Base-by-base conservation (phyloP, 768 basidiomycete species). In the Pleurotus tuber-regium region DNA sequence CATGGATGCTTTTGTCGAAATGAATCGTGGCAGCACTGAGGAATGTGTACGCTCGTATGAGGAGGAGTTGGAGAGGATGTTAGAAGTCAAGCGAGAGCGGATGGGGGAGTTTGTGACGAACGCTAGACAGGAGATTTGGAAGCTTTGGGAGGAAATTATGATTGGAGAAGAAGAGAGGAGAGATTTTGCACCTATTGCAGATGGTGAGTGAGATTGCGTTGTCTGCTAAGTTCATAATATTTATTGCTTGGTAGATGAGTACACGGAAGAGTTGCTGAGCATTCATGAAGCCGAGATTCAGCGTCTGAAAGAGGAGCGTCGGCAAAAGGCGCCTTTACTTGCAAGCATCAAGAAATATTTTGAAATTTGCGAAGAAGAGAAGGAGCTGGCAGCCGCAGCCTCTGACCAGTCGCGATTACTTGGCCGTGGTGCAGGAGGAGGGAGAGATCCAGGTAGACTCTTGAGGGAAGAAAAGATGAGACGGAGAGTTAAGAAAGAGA, bases 401-500 rank as follows among this genome's bases (percentile, higher is more conserved):
- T 76, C 81, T 28, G 93, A 96, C 61, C 91, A 93, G 61, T 82
- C 79, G 12, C 81, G 93, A 31, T 72, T 96, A 6, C 79, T 89
- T 3, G 91, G 91, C 12, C 79, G 46, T 21, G 46, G 46, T 7
- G 21, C 46, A 10, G 31, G 90, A 61, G 91, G 90, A 23, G 72
- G 84, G 2, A 77, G 92, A 51, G 89, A 93, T 72, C 88, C 92
- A 4, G 92, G 92, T 4, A 75, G 92, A 16, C 68, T 99, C 29
- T 70, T 98, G 47, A 79, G 92, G 53, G 96, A 99, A 68, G 96
- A 98, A 73, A 97, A 97, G 77, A 92, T 96, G 87, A 79, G 96
- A 49, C 98, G 98, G 66, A 77, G 95, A 24, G 93, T 99, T 11
- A 78, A 77, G 51, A 89, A 91, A 64, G 88, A 96, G 70, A 98